phyloP scores from a whole-genome alignment of 225 moss, liverwort and hornwort species.

The Asterella californica region DNA sequence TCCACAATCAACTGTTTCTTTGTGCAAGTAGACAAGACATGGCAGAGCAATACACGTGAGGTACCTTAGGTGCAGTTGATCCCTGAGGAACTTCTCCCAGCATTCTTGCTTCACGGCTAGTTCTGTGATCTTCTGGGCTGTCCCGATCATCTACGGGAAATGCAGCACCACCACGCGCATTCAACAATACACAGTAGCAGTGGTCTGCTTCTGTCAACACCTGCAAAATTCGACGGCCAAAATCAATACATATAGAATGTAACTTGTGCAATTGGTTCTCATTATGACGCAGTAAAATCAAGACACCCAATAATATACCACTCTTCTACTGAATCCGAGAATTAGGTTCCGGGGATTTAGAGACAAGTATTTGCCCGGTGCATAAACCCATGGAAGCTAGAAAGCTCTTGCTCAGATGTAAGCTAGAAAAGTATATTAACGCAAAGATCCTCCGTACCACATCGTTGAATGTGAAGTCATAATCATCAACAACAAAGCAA shows the following conservation, averaged over 20 bases:
- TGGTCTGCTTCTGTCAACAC: slow-evolving; percentile 86
- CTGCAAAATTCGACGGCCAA: slow-evolving; percentile 33
- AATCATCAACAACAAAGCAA: slow-evolving; percentile 96
- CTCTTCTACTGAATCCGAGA: background rate
- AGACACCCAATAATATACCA: background rate
- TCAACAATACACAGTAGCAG: slow-evolving; percentile 91
- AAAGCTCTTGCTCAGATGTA: background rate
- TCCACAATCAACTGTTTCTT: background rate
- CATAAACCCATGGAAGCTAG: background rate
- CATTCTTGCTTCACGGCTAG: slow-evolving; percentile 42
- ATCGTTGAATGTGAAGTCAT: slow-evolving; percentile 93
- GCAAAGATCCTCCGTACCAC: slow-evolving; percentile 56
- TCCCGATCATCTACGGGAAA: slow-evolving; percentile 58
- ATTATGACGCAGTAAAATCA: background rate
- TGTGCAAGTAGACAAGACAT: background rate
- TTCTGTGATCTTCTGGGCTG: slow-evolving; percentile 37
- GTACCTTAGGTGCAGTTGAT: slow-evolving; percentile 53
- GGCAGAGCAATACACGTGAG: background rate
- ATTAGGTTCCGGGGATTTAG: background rate
- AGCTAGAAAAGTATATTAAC: background rate
- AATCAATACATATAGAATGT: background rate
- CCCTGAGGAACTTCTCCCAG: slow-evolving; percentile 56
- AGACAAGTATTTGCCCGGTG: background rate
- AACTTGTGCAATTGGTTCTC: background rate
- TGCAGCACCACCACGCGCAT: slow-evolving; percentile 88